Base-by-base conservation (phyloP, 164 flowering plant genomes). In the Aristolochia contorta region DNA sequence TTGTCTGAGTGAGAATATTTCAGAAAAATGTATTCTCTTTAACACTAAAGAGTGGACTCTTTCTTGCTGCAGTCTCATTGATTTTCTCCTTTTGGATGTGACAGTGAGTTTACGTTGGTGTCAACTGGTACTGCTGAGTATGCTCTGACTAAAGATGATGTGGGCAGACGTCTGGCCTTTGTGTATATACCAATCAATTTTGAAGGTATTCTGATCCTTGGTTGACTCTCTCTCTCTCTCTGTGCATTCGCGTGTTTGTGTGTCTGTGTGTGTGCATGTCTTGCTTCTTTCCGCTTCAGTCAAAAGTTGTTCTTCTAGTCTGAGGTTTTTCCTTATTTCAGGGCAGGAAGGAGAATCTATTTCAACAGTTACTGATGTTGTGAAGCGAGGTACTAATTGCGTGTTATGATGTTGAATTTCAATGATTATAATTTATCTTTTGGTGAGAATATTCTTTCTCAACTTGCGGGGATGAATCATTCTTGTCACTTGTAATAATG, bases 301-400 rank as follows among this genome's bases (percentile, higher is more conserved):
- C 2, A 22, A 2, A 12, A 13, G 12, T 53, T 23, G 23, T 16
- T 23, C 30, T 59, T 22, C 1, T 63, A 13, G 37, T 47, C 2
- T 57, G 45, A 1, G 6, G 15, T 30, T 23, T 58, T 20, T 25
- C 41, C 41, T 37, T 25, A 56, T 73, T 75, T 53, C 87, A 93
- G 97, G 99, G 54, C 84, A 79, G 67, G 97, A 93, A 77, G 99
- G 99, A 56, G 78, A 82, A 71, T 77, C 97, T 65, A 67, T 75
- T 16, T 79, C 96, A 41, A 58, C 70, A 47, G 57, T 78, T 45
- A 85, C 96, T 52, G 74, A 68, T 52, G 61, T 65, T 52, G 87
- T 90, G 12, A 88, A 77, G 75, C 82, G 67, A 83, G 99, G 99
- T 93, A 80, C 21, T 33, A 37, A 37, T 3, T 37, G 12, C 41